Conservation (phyloP, 352 stramenopile genomes). For the Peronospora destructor region DNA sequence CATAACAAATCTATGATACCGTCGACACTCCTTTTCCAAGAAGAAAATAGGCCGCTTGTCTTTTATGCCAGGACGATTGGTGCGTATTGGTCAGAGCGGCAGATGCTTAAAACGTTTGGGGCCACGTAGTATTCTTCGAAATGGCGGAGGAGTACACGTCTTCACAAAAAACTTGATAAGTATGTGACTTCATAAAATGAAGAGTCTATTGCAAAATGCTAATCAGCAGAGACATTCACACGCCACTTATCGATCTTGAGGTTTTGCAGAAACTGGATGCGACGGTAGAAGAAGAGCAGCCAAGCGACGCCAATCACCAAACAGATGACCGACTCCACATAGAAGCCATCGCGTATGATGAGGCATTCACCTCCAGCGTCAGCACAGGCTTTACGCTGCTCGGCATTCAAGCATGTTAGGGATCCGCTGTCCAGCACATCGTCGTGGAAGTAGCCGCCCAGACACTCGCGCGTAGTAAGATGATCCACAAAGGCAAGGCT, state of each 20-base stretch:
- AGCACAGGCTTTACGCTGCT: conserved; percentile 53
- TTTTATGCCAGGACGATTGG: no score
- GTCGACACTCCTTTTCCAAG: no score
- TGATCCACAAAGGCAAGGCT: conserved; percentile 78
- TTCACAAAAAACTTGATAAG: conserved; percentile 5
- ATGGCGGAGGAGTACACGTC: no score
- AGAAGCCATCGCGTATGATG: conserved; percentile 78
- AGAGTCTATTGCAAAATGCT: conserved; percentile 24
- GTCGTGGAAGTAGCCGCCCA: conserved; percentile 59
- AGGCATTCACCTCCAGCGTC: conserved; percentile 60
- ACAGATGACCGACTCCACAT: conserved; percentile 70
- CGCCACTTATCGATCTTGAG: conserved; percentile 82
- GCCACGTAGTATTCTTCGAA: no score
- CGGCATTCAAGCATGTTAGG: conserved; percentile 68
- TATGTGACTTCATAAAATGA: conserved; percentile 5
- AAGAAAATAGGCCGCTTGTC: no score
- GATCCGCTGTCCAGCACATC: conserved; percentile 69
- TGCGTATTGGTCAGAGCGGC: no score
- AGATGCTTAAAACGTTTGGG: no score
- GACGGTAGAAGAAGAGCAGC: conserved; percentile 62
- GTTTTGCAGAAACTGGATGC: conserved; percentile 66
- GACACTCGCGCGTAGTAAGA: conserved; percentile 72
- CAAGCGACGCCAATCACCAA: conserved; percentile 58
- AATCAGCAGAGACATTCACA: conserved; percentile 38
- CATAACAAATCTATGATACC: not conserved